phyloP scores from a whole-genome alignment of 164 flowering plant genomes.

The Berberis vulgaris region DNA sequence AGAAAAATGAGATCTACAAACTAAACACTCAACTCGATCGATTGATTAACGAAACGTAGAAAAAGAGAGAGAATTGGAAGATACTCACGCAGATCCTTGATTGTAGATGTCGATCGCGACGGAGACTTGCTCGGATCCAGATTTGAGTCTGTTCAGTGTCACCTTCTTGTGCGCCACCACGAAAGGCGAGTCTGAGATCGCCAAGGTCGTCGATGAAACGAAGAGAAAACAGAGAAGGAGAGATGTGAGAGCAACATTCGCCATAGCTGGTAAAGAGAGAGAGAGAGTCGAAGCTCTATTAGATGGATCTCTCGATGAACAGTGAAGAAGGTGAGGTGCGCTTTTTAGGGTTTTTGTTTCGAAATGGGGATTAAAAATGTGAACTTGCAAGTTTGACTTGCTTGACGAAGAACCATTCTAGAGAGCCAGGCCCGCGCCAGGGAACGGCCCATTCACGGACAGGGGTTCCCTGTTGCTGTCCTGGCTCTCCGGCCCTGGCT shows the following conservation, averaged over 20 bases:
- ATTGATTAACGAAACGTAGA: background rate
- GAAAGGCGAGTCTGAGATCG: slow-evolving; percentile 61
- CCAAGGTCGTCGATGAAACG: slow-evolving; percentile 16
- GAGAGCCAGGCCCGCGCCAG: too few species aligned
- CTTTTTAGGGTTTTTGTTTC: too few species aligned
- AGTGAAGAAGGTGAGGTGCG: too few species aligned
- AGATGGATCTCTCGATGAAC: too few species aligned
- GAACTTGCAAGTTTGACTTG: too few species aligned
- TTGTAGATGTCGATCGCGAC: slow-evolving; percentile 89
- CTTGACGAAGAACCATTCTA: too few species aligned
- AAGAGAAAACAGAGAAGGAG: slow-evolving; percentile 14
- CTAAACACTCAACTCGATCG: background rate
- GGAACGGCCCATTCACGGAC: too few species aligned
- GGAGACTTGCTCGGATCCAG: slow-evolving; percentile 72
- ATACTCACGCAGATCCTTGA: slow-evolving; percentile 62
- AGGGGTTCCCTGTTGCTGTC: too few species aligned
- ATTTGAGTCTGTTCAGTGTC: slow-evolving; percentile 54
- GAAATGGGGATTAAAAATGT: too few species aligned
- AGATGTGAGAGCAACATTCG: slow-evolving; percentile 10
- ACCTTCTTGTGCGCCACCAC: slow-evolving; percentile 92
- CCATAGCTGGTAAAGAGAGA: slow-evolving; percentile 9
- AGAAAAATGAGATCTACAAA: background rate
- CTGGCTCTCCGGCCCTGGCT: too few species aligned
- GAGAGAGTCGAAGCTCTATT: too few species aligned
- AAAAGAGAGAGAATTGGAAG: slow-evolving; percentile 8